Evolutionary conservation across 2,329 filamentous ascomycete species (phyloP).

Genomic region (Neopestalotiopsis sp.): DNA sequence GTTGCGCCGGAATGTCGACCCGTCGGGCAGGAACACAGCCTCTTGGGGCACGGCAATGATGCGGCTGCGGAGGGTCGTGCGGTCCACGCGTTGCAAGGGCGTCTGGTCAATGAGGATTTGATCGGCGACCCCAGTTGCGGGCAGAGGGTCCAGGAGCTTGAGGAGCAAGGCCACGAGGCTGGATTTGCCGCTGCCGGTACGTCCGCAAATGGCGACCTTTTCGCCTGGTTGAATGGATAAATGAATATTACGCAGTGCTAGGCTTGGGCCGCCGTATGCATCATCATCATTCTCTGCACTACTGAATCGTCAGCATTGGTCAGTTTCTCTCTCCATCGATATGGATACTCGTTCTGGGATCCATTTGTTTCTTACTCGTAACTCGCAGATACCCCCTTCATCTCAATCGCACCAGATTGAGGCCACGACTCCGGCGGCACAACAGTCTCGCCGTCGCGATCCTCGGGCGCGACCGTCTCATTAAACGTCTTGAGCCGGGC

Average conservation of each 20-base stretch:
- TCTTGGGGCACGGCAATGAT: slow-evolving; percentile 51
- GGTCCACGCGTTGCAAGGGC: slow-evolving; percentile 37
- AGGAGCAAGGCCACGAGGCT: slow-evolving; percentile 46
- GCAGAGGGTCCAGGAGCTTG: slow-evolving; percentile 42
- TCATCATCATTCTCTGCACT: slow-evolving; percentile 9
- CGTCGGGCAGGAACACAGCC: slow-evolving; percentile 46
- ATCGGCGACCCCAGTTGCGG: slow-evolving; percentile 25
- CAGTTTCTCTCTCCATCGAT: background rate
- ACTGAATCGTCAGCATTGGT: background rate
- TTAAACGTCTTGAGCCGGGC: slow-evolving; percentile 34
- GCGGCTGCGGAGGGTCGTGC: slow-evolving; percentile 40
- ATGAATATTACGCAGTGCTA: slow-evolving; percentile 36
- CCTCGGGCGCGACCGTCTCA: slow-evolving; percentile 30
- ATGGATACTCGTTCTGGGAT: background rate
- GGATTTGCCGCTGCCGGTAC: slow-evolving; percentile 46
- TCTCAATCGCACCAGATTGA: slow-evolving; percentile 28
- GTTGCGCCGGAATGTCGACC: slow-evolving; percentile 38
- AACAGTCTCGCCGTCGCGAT: slow-evolving; percentile 31
- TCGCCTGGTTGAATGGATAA: slow-evolving; percentile 36
- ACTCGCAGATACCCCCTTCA: slow-evolving; percentile 34
- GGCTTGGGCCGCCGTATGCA: slow-evolving; percentile 20
- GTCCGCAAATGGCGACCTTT: slow-evolving; percentile 40
- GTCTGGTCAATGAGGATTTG: slow-evolving; percentile 36
- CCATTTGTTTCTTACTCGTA: slow-evolving; percentile 23
- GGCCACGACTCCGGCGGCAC: slow-evolving; percentile 35